phyloP scores from a whole-genome alignment of 768 basidiomycete genomes.

The Russula brevipes region DNA sequence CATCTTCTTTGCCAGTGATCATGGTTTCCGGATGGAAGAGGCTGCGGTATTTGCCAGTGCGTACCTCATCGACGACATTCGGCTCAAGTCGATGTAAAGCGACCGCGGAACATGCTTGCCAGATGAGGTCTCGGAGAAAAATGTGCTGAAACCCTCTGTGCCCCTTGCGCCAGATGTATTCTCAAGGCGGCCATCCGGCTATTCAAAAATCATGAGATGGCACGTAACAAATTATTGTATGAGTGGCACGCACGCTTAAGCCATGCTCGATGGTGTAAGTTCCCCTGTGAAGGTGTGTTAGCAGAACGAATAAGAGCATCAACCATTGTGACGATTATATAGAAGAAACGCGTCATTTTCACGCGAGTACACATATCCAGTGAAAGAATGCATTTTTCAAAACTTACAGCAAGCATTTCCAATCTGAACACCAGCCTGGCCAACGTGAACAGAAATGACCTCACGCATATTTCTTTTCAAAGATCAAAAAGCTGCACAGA shows the following conservation, averaged over 20 bases:
- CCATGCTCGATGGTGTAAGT: conserved; percentile 99
- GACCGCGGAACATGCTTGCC: conserved; percentile 98
- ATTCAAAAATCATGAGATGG: conserved; percentile 26
- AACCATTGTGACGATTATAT: neutral
- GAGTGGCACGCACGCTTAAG: conserved; percentile 66
- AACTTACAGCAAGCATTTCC: conserved; percentile 98
- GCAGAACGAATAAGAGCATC: neutral
- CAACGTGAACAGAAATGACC: conserved; percentile 98
- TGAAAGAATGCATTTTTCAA: conserved; percentile 18
- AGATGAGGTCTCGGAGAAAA: conserved; percentile 96
- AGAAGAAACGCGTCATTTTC: conserved; percentile 16
- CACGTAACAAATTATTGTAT: conserved; percentile 11
- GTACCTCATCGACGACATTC: conserved; percentile 96
- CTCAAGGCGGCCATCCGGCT: conserved; percentile 93
- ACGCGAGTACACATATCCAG: conserved; percentile 20
- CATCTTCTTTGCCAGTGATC: conserved; percentile 98
- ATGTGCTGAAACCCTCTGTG: conserved; percentile 95
- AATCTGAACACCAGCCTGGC: conserved; percentile 97
- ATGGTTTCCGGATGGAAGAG: conserved; percentile 99
- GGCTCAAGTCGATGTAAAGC: conserved; percentile 97
- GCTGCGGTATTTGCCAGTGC: conserved; percentile 90
- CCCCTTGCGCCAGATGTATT: conserved; percentile 69
- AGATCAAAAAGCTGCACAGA: conserved; percentile 15
- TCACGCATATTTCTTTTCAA: conserved; percentile 63
- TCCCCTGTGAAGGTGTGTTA: conserved; percentile 59